Base-by-base conservation (phyloP, 257 asterid genomes). In the Osmanthus fragrans region DNA sequence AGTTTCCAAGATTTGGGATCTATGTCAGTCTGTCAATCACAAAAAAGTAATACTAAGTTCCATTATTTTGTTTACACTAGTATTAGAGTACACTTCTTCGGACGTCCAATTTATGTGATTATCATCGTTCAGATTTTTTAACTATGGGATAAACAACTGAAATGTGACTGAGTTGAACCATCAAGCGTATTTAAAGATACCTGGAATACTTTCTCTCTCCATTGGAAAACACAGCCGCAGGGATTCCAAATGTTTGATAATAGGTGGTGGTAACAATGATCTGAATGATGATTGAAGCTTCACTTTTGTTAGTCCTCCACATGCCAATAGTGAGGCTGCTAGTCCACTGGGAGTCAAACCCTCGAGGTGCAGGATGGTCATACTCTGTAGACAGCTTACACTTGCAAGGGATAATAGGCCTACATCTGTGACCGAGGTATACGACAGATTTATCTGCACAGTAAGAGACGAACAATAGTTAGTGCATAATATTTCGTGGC, bases 1-100 rank as follows among this genome's bases (percentile, higher is more conserved):
- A 87, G 71, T 75, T 92, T 92, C 97, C 98, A 94, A 71, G 90
- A 86, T 86, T 81, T 89, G 77, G 93, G 90, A 80, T 92, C 97
- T 67, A 94, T 79, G 54, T 94, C 96, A 29, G 86, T 92, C 98
- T 94, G 90, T 32, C 64, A 71, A 78, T 58, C 51, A 79, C 39
- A 69, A 29, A 72, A 65, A 49, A 16, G 1, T 23, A 9, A 18
- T 39, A 11, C 69, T 69, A 25, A 70, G 81, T 51, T 25, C 33
- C 77, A 32, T 30, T 3, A 15, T 39, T 45, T 37, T n/a, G 27
- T n/a, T 54, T n/a, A n/a, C n/a, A 54, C 27, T n/a, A 27, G 64
- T 7, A 54, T 5, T 19, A 54, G 64, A 11, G 18, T 42, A 18
- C 3, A 16, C 51, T 42, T 42, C 51, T 42, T 12, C n/a, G 5